Base-by-base conservation (phyloP, 2,329 filamentous ascomycete genomes). In the Botrytis tulipae region DNA sequence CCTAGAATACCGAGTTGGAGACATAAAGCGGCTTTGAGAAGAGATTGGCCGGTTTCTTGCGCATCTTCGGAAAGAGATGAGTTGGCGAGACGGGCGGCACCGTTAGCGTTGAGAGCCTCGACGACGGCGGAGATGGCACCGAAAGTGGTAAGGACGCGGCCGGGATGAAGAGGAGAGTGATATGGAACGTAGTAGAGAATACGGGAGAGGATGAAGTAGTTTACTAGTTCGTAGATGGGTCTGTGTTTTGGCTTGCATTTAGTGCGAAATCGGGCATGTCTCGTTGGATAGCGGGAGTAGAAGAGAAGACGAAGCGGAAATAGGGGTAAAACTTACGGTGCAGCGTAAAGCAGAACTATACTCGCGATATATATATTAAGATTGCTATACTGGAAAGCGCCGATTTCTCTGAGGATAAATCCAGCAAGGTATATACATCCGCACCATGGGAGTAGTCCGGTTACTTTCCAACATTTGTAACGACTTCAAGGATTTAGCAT, bases 181-280 rank as follows among this genome's bases (percentile, higher is more conserved):
- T 90, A 88, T 0, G 89, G 89, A 4, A 89, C 83, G 80, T 91
- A 92, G 79, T 87, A 87, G 32, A 91, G 83, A 20, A 89, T 83
- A 6, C 88, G 85, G 3, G 86, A 86, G 37, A 91, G 85, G 72
- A 90, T 85, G 76, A 89, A 86, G 80, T 91, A 91, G 78, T 91
- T 90, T 72, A 87, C 85, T 4, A 89, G 83, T 70, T 89, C 88
- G 59, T 90, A 86, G 6, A 91, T 82, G 0, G 90, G 90, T 4
- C 87, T 88, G 61, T 32, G 12, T 46, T 16, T 18, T 9, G 5
- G 2, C 61, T 61, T 70, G 25, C 1, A 10, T 46, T 57, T 37
- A 44, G 66, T 20, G 25, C 20, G 22, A 12, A 42, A n/a, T 62
- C 6, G 37, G 8, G 35, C n/a, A 18, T n/a, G 10, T 61, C 18